These are phyloP conservation scores for Venturia carpophila DNA, from an alignment of 2,329 filamentous ascomycete genomes.

Conservation along the genomic window DNA sequence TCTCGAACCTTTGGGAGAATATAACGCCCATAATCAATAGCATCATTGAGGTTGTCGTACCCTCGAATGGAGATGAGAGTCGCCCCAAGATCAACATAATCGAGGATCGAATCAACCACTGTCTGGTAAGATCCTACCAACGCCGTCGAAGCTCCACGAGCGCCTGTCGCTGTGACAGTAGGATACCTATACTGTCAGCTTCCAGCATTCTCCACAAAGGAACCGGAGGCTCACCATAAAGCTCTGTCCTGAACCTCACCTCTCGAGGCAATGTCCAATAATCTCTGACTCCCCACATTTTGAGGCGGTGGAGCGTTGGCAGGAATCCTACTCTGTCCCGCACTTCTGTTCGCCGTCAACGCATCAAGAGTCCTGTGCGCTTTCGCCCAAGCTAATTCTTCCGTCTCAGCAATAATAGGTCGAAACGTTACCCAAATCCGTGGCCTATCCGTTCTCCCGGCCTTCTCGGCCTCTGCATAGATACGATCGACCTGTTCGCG, in stretches of 20 bases:
- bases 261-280: constrained; percentile 49
- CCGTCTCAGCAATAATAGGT: constrained; percentile 53
- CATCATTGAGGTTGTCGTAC: constrained; percentile 54
- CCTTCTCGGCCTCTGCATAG: constrained; percentile 51
- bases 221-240: constrained; percentile 38
- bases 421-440: constrained; percentile 59
- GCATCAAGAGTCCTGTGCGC: constrained; percentile 49
- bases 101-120: constrained; percentile 46
- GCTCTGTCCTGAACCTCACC: constrained; percentile 54
- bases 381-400: constrained; percentile 55
- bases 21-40: constrained; percentile 51
- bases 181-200: constrained; percentile 36
- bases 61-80: constrained; percentile 54
- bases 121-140: constrained; percentile 49
- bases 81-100: constrained; percentile 50
- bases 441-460: constrained; percentile 48
- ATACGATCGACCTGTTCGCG: constrained; percentile 55
- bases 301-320: constrained; percentile 39
- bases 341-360: constrained; percentile 37
- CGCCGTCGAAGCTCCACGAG: constrained; percentile 51
- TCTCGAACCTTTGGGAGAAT: constrained; percentile 45
- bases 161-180: constrained; percentile 54
- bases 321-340: constrained; percentile 16
- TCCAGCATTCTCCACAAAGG: background rate
- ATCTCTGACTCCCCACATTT: constrained; percentile 51